These are phyloP conservation scores for Alternaria novae-zelandiae DNA, from an alignment of 2,329 filamentous ascomycete genomes.

Conservation along the genomic window DNA sequence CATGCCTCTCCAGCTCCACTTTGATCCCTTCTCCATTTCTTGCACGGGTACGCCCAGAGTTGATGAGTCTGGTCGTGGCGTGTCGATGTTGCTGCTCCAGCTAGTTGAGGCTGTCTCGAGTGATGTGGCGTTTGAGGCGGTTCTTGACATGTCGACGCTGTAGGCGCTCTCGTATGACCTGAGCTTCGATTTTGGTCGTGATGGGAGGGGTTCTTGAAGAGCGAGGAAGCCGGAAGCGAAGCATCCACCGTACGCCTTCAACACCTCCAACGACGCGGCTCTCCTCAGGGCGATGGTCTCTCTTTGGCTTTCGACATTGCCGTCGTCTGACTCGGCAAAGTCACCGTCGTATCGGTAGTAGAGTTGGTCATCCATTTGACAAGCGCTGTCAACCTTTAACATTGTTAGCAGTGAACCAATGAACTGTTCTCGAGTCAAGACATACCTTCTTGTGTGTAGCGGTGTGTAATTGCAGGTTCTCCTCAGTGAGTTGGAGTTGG, in stretches of 20 bases:
- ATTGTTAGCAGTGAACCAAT: constrained; percentile 10
- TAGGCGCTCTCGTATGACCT: constrained; percentile 31
- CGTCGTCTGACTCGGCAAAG: constrained; percentile 30
- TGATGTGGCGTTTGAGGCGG: constrained; percentile 35
- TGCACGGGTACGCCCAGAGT: constrained; percentile 29
- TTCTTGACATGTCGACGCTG: constrained; percentile 27
- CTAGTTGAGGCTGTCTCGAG: constrained; percentile 17
- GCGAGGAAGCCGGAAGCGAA: constrained; percentile 41
- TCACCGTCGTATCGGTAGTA: constrained; percentile 29
- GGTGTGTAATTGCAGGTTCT: constrained; percentile 42
- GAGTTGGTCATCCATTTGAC: constrained; percentile 20
- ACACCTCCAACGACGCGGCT: constrained; percentile 35
- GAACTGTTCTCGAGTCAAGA: background rate
- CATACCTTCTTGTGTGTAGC: constrained; percentile 32
- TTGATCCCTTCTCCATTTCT: constrained; percentile 18
- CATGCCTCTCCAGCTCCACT: constrained; percentile 32
- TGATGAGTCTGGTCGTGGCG: constrained; percentile 42
- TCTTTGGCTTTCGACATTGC: constrained; percentile 21
- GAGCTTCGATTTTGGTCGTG: constrained; percentile 25
- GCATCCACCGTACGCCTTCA: constrained; percentile 42
- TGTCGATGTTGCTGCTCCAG: constrained; percentile 22
- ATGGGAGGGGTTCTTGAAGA: constrained; percentile 31
- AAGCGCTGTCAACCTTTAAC: constrained; percentile 8
- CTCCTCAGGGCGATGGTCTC: constrained; percentile 29
- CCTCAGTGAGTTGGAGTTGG: constrained; percentile 33